Conservation (phyloP, 1,284 basidiomycete species). For the Boletus mariae region DNA sequence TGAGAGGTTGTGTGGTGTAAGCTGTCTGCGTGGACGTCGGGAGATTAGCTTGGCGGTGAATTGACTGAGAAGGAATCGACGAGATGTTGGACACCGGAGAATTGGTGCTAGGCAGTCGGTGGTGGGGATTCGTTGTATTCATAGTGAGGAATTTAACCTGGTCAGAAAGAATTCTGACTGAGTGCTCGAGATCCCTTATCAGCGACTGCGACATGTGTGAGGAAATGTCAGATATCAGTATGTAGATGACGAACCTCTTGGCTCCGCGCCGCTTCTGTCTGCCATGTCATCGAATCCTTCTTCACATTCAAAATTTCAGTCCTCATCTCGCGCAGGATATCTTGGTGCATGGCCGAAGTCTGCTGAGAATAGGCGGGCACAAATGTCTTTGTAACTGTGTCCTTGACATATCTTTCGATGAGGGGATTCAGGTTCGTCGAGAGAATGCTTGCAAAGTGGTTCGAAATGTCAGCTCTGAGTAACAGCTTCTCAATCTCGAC, state of each 20-base stretch:
- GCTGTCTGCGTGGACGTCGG: conserved; percentile 38
- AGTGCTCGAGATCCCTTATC: conserved; percentile 75
- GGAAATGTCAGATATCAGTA: conserved; percentile 1
- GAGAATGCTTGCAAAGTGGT: conserved; percentile 69
- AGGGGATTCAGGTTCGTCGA: conserved; percentile 64
- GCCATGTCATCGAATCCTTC: conserved; percentile 73
- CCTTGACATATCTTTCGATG: conserved; percentile 78
- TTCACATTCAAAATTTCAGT: conserved; percentile 71
- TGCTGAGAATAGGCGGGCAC: conserved; percentile 71
- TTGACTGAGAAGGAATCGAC: conserved; percentile 26
- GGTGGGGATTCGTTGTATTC: conserved; percentile 36
- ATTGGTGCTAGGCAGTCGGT: conserved; percentile 23
- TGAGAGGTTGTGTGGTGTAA: conserved; percentile 25
- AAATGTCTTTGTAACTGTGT: conserved; percentile 67
- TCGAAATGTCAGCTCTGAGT: conserved; percentile 69
- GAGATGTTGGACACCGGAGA: conserved; percentile 26
- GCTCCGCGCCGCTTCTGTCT: conserved; percentile 66
- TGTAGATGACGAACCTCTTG: conserved; percentile 58
- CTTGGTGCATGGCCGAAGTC: conserved; percentile 69
- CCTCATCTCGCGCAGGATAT: conserved; percentile 68
- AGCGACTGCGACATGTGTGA: conserved; percentile 44
- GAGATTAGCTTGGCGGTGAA: conserved; percentile 41
- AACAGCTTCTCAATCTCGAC: conserved; percentile 73
- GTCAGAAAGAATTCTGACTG: conserved; percentile 65
- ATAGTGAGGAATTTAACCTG: conserved; percentile 74